A percentile compares a stretch with the other conserved stretches of the same genome.
Evolutionary conservation across 2,329 filamentous ascomycete species (phyloP).

Genomic region (Fusarium sp.): DNA sequence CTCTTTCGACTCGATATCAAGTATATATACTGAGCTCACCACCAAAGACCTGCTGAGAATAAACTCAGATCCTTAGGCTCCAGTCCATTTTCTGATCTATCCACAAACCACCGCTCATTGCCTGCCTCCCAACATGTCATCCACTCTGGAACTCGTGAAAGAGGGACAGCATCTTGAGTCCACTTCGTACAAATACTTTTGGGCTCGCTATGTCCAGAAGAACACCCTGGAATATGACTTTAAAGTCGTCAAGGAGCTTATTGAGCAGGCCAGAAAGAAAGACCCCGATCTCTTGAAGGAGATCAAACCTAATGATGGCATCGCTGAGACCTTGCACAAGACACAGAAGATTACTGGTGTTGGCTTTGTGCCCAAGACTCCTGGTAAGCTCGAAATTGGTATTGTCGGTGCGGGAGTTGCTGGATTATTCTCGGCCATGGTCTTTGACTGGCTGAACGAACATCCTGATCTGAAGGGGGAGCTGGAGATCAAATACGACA

Average conservation of each 20-base stretch:
- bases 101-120: too few species aligned
- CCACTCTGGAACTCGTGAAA: too few species aligned
- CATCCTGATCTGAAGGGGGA: not conserved
- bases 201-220: slow-evolving; percentile 29
- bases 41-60: too few species aligned
- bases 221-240: slow-evolving; percentile 23
- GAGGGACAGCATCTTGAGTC: slow-evolving; percentile 1
- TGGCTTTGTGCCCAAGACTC: slow-evolving; percentile 14
- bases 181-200: slow-evolving; percentile 32
- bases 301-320: not conserved
- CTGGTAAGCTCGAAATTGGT: slow-evolving; percentile 48
- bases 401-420: slow-evolving; percentile 26
- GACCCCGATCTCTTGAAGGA: not conserved
- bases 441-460: slow-evolving; percentile 27
- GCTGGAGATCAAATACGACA: slow-evolving; percentile 11
- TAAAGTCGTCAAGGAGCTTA: not conserved
- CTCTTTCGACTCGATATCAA: too few species aligned
- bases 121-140: too few species aligned
- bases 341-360: slow-evolving; percentile 3
- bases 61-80: too few species aligned
- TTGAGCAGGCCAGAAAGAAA: not conserved
- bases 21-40: too few species aligned
- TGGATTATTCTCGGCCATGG: slow-evolving; percentile 18
- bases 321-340: slow-evolving; percentile 13
- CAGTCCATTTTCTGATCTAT: too few species aligned